Evolutionary conservation across 139 green algal genomes (phyloP).

Genomic region (Chlamydomonas sp.): DNA sequence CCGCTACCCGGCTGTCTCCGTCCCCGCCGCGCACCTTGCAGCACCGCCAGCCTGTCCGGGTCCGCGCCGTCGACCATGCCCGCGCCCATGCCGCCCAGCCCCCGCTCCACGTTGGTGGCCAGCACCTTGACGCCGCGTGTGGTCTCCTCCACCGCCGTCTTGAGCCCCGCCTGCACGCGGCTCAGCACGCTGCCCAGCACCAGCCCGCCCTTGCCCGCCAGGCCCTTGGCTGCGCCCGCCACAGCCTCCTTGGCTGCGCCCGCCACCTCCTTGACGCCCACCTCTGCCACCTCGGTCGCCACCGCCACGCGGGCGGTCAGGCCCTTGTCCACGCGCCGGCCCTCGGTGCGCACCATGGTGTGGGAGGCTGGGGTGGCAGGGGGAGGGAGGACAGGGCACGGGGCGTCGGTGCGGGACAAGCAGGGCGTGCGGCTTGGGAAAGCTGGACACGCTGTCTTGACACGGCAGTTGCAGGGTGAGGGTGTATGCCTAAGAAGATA

Average conservation of each 20-base stretch:
- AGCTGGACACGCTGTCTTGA: no score
- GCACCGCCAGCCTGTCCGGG: no score
- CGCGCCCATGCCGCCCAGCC: not conserved
- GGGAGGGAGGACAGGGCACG: no score
- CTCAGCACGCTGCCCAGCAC: constrained; percentile 2
- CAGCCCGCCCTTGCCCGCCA: not conserved
- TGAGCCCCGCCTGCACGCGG: constrained; percentile 28
- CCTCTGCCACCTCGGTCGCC: not conserved
- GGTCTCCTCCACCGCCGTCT: constrained; percentile 15
- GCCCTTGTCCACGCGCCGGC: constrained; percentile 11
- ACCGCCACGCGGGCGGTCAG: not conserved
- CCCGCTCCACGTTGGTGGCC: constrained; percentile 5
- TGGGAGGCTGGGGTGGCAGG: no score
- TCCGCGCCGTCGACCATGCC: not conserved
- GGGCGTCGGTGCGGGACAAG: no score
- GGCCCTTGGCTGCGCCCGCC: no score
- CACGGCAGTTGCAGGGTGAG: no score
- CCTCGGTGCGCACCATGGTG: constrained; percentile 7
- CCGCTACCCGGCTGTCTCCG: no score
- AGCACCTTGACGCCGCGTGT: constrained; percentile 17
- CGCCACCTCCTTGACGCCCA: not conserved
- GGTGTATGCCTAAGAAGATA: no score
- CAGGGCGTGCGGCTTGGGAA: no score
- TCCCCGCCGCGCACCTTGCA: no score
- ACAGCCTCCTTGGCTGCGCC: not conserved